Evolutionary conservation across 257 asterid genomes (phyloP).

Genomic region (Jasminum sambac): DNA sequence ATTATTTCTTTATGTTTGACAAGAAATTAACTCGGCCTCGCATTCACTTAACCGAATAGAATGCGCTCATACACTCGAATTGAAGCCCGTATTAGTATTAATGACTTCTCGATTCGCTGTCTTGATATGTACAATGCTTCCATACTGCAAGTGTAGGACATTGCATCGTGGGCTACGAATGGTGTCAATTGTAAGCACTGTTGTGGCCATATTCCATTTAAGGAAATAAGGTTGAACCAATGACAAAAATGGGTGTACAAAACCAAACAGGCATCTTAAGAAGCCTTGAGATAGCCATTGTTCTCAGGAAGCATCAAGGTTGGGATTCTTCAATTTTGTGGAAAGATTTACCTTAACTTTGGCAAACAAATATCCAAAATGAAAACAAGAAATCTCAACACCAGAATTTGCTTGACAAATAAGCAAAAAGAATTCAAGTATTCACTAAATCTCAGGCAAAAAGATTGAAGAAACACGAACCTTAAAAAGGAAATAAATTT

Average conservation of each 20-base stretch:
- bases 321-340: slow-evolving; percentile 90
- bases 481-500: neutral
- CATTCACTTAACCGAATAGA: too few relatives aligned
- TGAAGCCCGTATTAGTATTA: too few relatives aligned
- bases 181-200: too few relatives aligned
- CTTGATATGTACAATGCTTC: too few relatives aligned
- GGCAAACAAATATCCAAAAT: neutral
- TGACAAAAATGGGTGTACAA: neutral
- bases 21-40: too few relatives aligned
- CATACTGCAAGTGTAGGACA: too few relatives aligned
- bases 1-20: too few relatives aligned
- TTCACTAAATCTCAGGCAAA: neutral
- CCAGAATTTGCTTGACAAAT: neutral
- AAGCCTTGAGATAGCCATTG: slow-evolving; percentile 98
- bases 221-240: too few relatives aligned
- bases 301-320: slow-evolving; percentile 90
- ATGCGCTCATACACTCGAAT: too few relatives aligned
- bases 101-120: too few relatives aligned
- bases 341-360: slow-evolving; percentile 66
- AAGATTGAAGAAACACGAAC: neutral
- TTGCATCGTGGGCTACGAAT: too few relatives aligned
- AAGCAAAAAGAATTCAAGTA: neutral
- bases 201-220: too few relatives aligned
- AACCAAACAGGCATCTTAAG: slow-evolving; percentile 20
- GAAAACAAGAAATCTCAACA: neutral